Conservation (phyloP, 1,139 yeast genomes). For the Scheffersomyces stambukii region DNA sequence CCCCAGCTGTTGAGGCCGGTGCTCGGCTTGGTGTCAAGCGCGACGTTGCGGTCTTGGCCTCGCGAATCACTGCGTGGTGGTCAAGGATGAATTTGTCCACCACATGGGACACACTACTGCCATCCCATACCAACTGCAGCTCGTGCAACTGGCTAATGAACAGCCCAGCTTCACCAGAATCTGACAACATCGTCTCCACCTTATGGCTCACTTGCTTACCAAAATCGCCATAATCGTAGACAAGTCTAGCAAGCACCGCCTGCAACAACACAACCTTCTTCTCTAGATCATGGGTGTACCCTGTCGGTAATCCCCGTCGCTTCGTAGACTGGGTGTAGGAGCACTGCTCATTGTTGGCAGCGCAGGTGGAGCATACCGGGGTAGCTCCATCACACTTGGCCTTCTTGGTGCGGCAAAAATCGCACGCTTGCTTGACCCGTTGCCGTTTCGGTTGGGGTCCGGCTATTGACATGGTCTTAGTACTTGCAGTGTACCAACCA, state of each 20-base stretch:
- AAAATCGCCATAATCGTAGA: conserved; percentile 5
- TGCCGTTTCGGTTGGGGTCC: conserved; percentile 8
- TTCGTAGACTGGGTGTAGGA: conserved; percentile 16
- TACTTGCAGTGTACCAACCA: no score
- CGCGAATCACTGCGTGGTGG: neutral
- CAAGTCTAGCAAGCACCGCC: conserved; percentile 12
- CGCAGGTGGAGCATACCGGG: conserved; percentile 19
- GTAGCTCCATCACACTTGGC: conserved; percentile 22
- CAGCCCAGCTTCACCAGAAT: conserved; percentile 6
- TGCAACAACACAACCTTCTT: conserved; percentile 16
- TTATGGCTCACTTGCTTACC: no score
- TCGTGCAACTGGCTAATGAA: conserved; percentile 5
- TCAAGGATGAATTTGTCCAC: neutral
- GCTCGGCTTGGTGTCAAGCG: neutral
- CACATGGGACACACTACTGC: conserved; percentile 5
- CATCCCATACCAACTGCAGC: conserved; percentile 12
- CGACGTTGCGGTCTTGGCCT: neutral
- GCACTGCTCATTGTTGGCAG: conserved; percentile 12
- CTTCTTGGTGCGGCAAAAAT: conserved; percentile 19
- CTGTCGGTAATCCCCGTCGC: conserved; percentile 21
- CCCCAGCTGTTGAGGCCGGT: no score
- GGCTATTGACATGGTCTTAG: no score
- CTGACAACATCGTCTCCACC: conserved; percentile 7
- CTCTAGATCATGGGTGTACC: conserved; percentile 21
- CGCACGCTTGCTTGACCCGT: conserved; percentile 23